These are phyloP conservation scores for Elaeis oleifera DNA, from an alignment of 202 grass and related monocot genomes.

Conservation along the genomic window DNA sequence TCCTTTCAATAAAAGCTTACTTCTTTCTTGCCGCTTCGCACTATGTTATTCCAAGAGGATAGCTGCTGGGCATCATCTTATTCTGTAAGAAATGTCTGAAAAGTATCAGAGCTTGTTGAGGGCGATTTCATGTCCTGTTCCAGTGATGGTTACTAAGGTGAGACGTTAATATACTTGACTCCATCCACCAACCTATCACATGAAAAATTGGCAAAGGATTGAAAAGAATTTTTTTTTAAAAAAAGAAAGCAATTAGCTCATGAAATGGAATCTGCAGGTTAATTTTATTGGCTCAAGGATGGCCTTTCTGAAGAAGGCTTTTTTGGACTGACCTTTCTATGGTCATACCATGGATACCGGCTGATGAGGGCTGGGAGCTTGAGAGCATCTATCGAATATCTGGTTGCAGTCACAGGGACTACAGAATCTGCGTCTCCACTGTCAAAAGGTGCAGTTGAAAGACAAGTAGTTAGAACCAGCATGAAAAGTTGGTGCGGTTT, in stretches of 20 bases:
- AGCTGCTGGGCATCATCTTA: conserved; percentile 42
- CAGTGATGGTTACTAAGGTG: conserved; percentile 63
- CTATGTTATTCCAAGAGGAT: too few species aligned
- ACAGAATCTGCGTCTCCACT: conserved; percentile 70
- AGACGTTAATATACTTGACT: conserved; percentile 89
- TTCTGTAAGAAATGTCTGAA: conserved; percentile 90
- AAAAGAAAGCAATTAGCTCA: neutral
- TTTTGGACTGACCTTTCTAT: conserved; percentile 54
- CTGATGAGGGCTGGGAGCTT: conserved; percentile 64
- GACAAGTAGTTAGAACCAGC: neutral
- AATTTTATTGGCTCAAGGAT: neutral
- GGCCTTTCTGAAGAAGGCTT: conserved; percentile 4
- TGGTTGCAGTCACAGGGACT: conserved; percentile 29
- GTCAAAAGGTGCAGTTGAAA: conserved; percentile 5
- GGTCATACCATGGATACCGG: conserved; percentile 86
- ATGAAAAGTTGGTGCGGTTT: neutral
- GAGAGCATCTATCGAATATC: conserved; percentile 43
- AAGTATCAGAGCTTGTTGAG: conserved; percentile 69
- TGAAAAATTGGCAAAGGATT: conserved; percentile 10
- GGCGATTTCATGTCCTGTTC: conserved; percentile 87
- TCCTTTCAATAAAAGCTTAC: too few species aligned
- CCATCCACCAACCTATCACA: conserved; percentile 78
- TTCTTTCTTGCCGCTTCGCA: too few species aligned
- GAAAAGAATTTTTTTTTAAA: neutral
- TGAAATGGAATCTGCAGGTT: neutral